Conservation (phyloP, 2,329 filamentous ascomycete species). For the Mariannaea elegans region DNA sequence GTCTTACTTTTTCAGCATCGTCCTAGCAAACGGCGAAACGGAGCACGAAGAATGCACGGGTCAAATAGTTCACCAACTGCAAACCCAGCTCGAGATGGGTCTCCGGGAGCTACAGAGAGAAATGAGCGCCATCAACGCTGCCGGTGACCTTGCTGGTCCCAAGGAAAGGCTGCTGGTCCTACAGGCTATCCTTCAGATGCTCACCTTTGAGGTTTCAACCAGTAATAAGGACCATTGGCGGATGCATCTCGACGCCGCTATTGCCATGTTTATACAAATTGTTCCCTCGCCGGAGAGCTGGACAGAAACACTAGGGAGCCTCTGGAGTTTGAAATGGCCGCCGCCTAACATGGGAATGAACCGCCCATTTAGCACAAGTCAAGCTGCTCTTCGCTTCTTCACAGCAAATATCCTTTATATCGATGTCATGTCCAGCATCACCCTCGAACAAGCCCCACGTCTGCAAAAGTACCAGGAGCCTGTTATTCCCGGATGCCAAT, state of each 20-base stretch:
- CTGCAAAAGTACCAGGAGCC: conserved; percentile 52
- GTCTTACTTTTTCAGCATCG: conserved; percentile 64
- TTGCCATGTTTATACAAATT: conserved; percentile 59
- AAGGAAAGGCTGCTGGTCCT: conserved; percentile 52
- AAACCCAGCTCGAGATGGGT: conserved; percentile 55
- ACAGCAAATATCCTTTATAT: conserved; percentile 57
- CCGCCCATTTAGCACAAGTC: conserved; percentile 54
- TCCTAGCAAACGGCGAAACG: conserved; percentile 47
- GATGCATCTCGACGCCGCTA: conserved; percentile 59
- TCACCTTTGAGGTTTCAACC: conserved; percentile 60
- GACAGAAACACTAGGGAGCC: conserved; percentile 45
- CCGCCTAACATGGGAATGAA: conserved; percentile 44
- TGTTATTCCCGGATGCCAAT: conserved; percentile 47
- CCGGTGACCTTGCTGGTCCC: conserved; percentile 42
- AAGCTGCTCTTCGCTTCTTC: conserved; percentile 59
- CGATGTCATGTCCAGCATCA: conserved; percentile 60
- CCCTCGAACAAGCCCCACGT: conserved; percentile 52
- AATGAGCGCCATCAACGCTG: conserved; percentile 48
- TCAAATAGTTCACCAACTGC: conserved; percentile 50
- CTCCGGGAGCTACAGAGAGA: conserved; percentile 55
- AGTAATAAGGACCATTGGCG: conserved; percentile 59
- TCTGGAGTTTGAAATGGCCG: conserved; percentile 46
- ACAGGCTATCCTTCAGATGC: conserved; percentile 62
- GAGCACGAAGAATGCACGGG: conserved; percentile 47
- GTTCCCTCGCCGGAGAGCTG: conserved; percentile 49